Conservation (phyloP, 1,284 basidiomycete species). For the Sutorius eximius region DNA sequence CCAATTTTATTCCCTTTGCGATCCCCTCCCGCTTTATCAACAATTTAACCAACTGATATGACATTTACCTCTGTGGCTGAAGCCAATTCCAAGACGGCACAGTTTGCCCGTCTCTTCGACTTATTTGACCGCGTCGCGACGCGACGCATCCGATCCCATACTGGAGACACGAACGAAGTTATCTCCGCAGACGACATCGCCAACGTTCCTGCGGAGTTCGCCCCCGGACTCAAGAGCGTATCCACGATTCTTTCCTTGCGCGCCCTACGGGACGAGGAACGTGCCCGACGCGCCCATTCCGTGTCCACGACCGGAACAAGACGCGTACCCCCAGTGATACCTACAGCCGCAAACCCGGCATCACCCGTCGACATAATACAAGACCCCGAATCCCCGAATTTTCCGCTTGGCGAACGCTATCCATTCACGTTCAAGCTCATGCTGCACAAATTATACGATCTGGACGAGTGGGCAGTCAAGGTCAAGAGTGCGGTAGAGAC, state of each 20-base stretch:
- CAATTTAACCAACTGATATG: slow-evolving; percentile 18
- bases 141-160: slow-evolving; percentile 34
- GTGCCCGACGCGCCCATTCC: slow-evolving; percentile 9
- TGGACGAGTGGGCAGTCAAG: slow-evolving; percentile 60
- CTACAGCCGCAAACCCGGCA: not conserved
- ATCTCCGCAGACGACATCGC: slow-evolving; percentile 36
- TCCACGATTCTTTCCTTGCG: slow-evolving; percentile 41
- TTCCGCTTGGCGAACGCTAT: slow-evolving; percentile 46
- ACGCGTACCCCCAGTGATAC: slow-evolving; percentile 10
- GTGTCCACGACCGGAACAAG: slow-evolving; percentile 22
- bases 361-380: not conserved
- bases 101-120: slow-evolving; percentile 53
- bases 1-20: not conserved
- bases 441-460: slow-evolving; percentile 61
- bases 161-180: slow-evolving; percentile 14
- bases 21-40: not conserved
- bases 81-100: slow-evolving; percentile 40
- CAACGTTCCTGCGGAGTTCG: slow-evolving; percentile 44
- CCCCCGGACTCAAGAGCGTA: slow-evolving; percentile 46
- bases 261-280: slow-evolving; percentile 18
- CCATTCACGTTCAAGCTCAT: slow-evolving; percentile 65
- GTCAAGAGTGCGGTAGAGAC: slow-evolving; percentile 53
- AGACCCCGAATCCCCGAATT: slow-evolving; percentile 36
- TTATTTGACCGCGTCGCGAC: slow-evolving; percentile 53
- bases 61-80: slow-evolving; percentile 11